Base-by-base conservation (phyloP, 805 yeast species). In the Candida hispaniensis region DNA sequence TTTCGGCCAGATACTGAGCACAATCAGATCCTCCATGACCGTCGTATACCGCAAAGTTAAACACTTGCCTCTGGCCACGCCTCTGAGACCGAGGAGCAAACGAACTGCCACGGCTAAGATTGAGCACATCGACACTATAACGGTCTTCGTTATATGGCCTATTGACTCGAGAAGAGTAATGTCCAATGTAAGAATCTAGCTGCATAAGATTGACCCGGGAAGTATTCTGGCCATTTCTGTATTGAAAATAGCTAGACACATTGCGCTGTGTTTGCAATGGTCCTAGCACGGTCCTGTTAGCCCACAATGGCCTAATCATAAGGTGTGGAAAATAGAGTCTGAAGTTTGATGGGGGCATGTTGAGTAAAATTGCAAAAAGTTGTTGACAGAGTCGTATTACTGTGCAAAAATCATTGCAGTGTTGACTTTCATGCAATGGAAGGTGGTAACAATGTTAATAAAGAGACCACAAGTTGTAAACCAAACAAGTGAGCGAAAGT, bases 21-120 rank as follows among this genome's bases (percentile, higher is more conserved):
- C 94, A 81, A 36, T 75, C 75, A 14, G 64, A 66, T 14, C 94
- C 93, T 6, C 97, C 98, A 58, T 91, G 98, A 7, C 98, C 98
- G 58, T 91, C 98, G 55, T 80, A 85, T 2, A 91, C 67, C 28
- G 73, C 71, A 48, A 81, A 75, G 45, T 71, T 73, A 58, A 88
- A 79, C 12, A 75, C 73, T 33, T 59, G 51, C 16, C 56, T 50
- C 38, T 13, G 40, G 11, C 30, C 41, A 20, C 39, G 25, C 7
- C 39, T 39, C 34, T 24, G 25, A 3, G 32, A 28, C 26, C 46
- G 39, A 2, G 59, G 54, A 24, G 47, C 42, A 34, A 47, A 22
- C 22, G 56, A 43, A 18, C 53, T 34, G 15, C 48, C 41, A 15
- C 47, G 39, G 1, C 73, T 73, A 16, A 72, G 50, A 10, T 62